Conservation (phyloP, 352 stramenopile genomes). For the Phytopythium montanum region DNA sequence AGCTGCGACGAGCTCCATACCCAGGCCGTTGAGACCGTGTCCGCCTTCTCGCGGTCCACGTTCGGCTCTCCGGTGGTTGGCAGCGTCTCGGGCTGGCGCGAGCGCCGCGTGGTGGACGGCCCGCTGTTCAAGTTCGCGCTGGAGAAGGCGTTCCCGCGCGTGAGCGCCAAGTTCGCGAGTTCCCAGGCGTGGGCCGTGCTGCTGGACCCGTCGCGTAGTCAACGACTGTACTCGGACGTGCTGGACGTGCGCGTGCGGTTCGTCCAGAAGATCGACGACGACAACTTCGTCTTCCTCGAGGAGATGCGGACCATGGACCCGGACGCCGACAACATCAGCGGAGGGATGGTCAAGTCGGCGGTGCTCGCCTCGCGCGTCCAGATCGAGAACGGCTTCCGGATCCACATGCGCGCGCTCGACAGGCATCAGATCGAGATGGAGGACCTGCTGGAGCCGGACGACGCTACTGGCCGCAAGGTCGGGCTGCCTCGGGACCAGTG, state of each 20-base stretch:
- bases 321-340: constrained; percentile 12
- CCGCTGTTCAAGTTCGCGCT: constrained; percentile 22
- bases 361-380: constrained; percentile 20
- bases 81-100: constrained; percentile 24
- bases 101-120: constrained; percentile 17
- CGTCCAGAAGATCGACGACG: constrained; percentile 27
- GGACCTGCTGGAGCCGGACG: constrained; percentile 4
- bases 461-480: constrained; percentile 3
- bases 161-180: constrained; percentile 22
- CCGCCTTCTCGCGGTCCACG: constrained; percentile 9
- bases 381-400: constrained; percentile 17
- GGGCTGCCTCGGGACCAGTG: background rate
- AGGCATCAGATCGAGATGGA: constrained; percentile 28
- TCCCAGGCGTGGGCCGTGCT: constrained; percentile 23
- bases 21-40: constrained; percentile 15
- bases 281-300: constrained; percentile 29
- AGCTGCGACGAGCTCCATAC: constrained; percentile 17
- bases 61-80: constrained; percentile 14
- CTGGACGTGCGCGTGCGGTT: constrained; percentile 24
- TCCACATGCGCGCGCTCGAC: constrained; percentile 33
- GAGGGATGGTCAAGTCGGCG: constrained; percentile 15
- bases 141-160: constrained; percentile 19
- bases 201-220: constrained; percentile 18
- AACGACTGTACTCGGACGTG: constrained; percentile 20
- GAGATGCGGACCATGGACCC: constrained; percentile 24